Percentiles rank a stretch among this genome's conserved stretches.
phyloP scores from a whole-genome alignment of 1,284 basidiomycete species.

The Tranzscheliella williamsii region DNA sequence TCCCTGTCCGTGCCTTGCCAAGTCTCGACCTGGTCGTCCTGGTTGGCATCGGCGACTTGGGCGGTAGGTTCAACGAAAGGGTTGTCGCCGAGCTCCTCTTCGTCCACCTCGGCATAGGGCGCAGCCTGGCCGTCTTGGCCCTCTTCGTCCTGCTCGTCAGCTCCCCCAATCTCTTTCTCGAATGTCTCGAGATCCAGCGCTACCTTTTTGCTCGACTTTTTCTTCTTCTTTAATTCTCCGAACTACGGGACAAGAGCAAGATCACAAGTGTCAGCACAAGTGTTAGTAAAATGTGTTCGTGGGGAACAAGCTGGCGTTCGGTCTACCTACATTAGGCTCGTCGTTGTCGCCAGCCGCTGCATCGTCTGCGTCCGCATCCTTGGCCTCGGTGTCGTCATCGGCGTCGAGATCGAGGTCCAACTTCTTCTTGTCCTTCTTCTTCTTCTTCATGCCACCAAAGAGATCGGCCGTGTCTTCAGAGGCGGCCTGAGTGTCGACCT shows the following conservation, averaged over 20 bases:
- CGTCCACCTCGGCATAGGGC: constrained; percentile 66
- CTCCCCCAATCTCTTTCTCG: constrained; percentile 61
- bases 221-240: constrained; percentile 66
- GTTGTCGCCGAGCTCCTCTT: constrained; percentile 53
- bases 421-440: constrained; percentile 83
- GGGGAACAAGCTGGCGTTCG: no score
- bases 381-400: constrained; percentile 46
- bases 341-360: constrained; percentile 43
- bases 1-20: constrained; percentile 90
- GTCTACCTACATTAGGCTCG: constrained; percentile 58
- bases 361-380: constrained; percentile 33
- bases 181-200: constrained; percentile 61
- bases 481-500: constrained; percentile 3
- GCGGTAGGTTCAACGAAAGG: constrained; percentile 44
- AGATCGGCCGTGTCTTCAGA: constrained; percentile 75
- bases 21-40: constrained; percentile 61
- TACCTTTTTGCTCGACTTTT: constrained; percentile 60
- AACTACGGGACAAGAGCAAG: constrained; percentile 62
- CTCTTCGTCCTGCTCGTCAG: constrained; percentile 60
- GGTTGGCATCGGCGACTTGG: constrained; percentile 24
- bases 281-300: no score
- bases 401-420: constrained; percentile 70
- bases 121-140: constrained; percentile 65
- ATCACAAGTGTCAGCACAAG: no score
- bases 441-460: constrained; percentile 87